Percentiles rank a stretch among this genome's conserved stretches.
Evolutionary conservation across 2,329 filamentous ascomycete genomes (phyloP).

Genomic region (Stenocarpella maydis): DNA sequence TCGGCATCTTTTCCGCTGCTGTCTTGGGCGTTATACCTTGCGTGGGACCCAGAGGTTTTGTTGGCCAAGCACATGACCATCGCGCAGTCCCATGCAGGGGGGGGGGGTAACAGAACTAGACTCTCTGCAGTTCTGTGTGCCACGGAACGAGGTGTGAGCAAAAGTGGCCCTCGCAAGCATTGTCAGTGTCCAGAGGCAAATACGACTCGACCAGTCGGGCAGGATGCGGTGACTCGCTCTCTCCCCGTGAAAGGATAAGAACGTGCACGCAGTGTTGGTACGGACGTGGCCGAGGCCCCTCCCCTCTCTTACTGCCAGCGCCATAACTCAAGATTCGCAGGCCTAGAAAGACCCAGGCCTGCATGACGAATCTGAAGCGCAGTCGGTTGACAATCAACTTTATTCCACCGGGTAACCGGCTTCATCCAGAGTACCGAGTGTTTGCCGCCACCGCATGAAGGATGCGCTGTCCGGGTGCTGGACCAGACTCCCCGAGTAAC

Average conservation of each 20-base stretch:
- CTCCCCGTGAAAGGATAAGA: not conserved
- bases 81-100: not conserved
- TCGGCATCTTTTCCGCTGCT: no score
- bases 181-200: not conserved
- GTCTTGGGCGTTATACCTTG: not conserved
- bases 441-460: not conserved
- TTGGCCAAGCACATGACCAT: not conserved
- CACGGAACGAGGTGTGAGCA: not conserved
- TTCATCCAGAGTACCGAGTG: not conserved
- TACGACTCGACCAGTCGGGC: not conserved
- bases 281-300: not conserved
- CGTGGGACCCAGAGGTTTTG: not conserved
- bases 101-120: not conserved
- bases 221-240: not conserved
- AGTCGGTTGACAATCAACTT: not conserved
- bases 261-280: no score
- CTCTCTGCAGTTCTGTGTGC: not conserved
- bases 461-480: not conserved
- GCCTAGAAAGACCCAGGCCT: not conserved
- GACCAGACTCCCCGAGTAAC: not conserved
- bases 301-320: no score
- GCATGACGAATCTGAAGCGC: not conserved
- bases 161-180: not conserved
- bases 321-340: not conserved
- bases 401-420: not conserved